phyloP scores from a whole-genome alignment of 441 rosid species.

The Populus hybrid region DNA sequence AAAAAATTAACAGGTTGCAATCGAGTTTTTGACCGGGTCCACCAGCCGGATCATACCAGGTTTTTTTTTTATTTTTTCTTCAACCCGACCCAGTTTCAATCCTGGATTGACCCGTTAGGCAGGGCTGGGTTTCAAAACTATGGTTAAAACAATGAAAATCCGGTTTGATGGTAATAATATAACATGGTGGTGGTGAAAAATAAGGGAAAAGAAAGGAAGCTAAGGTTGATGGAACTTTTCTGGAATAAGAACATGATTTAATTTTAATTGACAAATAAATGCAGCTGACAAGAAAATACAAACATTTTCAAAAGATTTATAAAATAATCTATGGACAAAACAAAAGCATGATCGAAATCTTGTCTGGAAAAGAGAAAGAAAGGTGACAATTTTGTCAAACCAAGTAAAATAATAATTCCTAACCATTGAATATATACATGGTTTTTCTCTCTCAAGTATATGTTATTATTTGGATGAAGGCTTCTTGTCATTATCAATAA shows the following conservation, averaged over 20 bases:
- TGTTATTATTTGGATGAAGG: background rate
- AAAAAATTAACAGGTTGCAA: too few relatives aligned
- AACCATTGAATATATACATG: background rate
- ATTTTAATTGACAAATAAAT: background rate
- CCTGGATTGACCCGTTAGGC: fast-evolving
- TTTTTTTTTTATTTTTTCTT: too few relatives aligned
- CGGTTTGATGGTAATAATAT: background rate
- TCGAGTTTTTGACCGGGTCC: too few relatives aligned
- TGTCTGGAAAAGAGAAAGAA: slow-evolving; percentile 11
- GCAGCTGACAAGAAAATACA: background rate
- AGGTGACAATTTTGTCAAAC: slow-evolving; percentile 13
- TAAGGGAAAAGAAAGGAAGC: too few relatives aligned
- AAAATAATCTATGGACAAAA: slow-evolving; percentile 19
- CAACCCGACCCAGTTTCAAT: too few relatives aligned
- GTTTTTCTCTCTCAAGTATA: background rate
- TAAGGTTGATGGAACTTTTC: too few relatives aligned
- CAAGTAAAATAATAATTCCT: background rate
- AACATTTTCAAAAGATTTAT: background rate
- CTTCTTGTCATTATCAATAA: slow-evolving; percentile 4
- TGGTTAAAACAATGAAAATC: background rate
- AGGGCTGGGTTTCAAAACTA: too few relatives aligned
- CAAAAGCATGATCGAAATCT: slow-evolving; percentile 12
- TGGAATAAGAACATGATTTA: background rate
- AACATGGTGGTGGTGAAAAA: background rate
- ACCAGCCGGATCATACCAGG: too few relatives aligned